These are phyloP conservation scores for Stachybotrys elegans DNA, from an alignment of 2,329 filamentous ascomycete species.

Conservation along the genomic window DNA sequence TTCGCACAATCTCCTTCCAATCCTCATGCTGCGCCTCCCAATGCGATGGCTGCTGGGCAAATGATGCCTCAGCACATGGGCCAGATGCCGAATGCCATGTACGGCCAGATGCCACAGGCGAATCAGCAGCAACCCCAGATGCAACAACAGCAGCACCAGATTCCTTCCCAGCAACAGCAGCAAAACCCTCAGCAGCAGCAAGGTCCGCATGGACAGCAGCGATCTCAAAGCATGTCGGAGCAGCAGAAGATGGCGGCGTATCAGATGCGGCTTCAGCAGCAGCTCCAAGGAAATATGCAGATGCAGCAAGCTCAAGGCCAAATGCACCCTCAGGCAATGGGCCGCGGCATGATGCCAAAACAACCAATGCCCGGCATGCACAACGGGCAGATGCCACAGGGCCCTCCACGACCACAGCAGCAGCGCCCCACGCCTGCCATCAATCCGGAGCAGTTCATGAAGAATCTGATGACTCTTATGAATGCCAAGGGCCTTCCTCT, in stretches of 20 bases:
- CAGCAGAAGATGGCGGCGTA: conserved; percentile 73
- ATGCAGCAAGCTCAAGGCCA: conserved; percentile 35
- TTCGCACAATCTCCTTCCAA: conserved; percentile 54
- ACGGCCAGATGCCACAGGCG: conserved; percentile 35
- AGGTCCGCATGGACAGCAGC: conserved; percentile 40
- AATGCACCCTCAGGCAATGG: conserved; percentile 42
- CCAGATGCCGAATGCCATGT: conserved; percentile 40
- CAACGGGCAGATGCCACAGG: conserved; percentile 52
- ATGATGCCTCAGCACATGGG: conserved; percentile 50
- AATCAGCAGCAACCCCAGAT: conserved; percentile 34
- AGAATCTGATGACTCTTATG: conserved; percentile 75
- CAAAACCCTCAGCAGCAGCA: conserved; percentile 37
- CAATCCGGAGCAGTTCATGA: conserved; percentile 66
- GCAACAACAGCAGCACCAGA: conserved; percentile 61
- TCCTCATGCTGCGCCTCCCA: conserved; percentile 47
- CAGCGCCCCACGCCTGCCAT: conserved; percentile 34
- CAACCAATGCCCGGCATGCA: conserved; percentile 43
- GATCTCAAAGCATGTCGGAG: conserved; percentile 40
- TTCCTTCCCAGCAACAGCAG: conserved; percentile 53
- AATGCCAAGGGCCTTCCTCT: conserved; percentile 65
- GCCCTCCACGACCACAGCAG: conserved; percentile 50
- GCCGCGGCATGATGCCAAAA: conserved; percentile 48
- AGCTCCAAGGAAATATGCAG: conserved; percentile 55
- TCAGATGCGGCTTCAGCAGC: conserved; percentile 78
- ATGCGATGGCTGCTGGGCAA: conserved; percentile 44